Conservation (phyloP, 2,329 filamentous ascomycete species). For the Fusarium xyrophilum region DNA sequence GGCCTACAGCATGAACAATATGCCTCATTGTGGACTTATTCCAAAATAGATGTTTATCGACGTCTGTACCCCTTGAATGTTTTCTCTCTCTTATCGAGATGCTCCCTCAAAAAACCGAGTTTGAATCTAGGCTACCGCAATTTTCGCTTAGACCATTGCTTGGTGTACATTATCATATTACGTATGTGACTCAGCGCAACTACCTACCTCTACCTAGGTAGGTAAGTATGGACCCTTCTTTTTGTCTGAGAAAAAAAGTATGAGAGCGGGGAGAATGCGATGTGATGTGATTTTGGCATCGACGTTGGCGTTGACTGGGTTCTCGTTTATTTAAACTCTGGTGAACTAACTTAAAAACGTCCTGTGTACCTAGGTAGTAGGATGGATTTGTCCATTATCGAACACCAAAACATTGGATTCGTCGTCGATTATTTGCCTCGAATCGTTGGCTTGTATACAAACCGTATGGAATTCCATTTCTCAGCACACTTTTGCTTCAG, state of each 20-base stretch:
- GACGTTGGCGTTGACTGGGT: background rate
- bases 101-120: background rate
- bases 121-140: background rate
- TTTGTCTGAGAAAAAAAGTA: background rate
- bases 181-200: background rate
- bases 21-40: background rate
- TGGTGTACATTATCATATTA: background rate
- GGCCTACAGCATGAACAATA: background rate
- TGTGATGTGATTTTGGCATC: conserved; percentile 1
- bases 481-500: background rate
- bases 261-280: background rate
- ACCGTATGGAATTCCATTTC: background rate
- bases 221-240: background rate
- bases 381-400: background rate
- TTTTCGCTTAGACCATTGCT: background rate
- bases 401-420: background rate
- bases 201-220: background rate
- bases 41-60: background rate
- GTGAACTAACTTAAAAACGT: background rate
- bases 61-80: background rate
- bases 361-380: background rate
- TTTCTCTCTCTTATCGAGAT: background rate
- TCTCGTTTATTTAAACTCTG: background rate
- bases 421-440: background rate
- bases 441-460: background rate